Evolutionary conservation across 2,329 filamentous ascomycete genomes (phyloP), one percentile per base, ranked within the genome.

Genomic region (Penicillium sp.): DNA sequence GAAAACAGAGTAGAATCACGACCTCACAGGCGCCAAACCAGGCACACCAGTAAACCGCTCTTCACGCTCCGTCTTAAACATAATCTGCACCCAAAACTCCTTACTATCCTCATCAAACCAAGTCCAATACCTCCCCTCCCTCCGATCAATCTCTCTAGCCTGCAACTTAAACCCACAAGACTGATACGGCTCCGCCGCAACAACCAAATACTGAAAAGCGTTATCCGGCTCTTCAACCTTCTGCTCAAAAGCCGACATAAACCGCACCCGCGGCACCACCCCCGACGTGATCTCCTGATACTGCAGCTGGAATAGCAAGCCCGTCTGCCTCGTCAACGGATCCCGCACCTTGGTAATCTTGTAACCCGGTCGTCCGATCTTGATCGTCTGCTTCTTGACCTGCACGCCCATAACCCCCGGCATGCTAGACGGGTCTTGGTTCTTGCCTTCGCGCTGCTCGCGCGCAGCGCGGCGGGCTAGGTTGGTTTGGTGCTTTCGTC

Each of bases 401-500:
- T 85, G 84, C 50, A 89, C 88, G 1, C 85, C 81, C 62, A 94
- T 84, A 39, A 87, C 87, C 2, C 85, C 77, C 7, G 89, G 86
- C 43, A 85, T 75, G 16, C 86, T 73, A 50, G 85, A 78, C 31
- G 77, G 77, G 52, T 83, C 78, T 56, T 75, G 75, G 24, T 69
- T 74, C 50, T 85, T 85, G 41, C 89, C 89, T 61, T 97, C 87
- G 67, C 90, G 89, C 67, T 94, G 86, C 71, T 98, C 93, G 63
- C 90, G 85, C n/a, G 93, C 93, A 6, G 91, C 93, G 63, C 93
- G 88, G 8, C 93, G 85, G 23, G 93, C 93, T 42, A 98, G 83
- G 73, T 98, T 98, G 50, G 93, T 97, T 75, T 98, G 93, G 74
- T 98, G 93, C 75, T 98, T 98, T 67, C 93, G 89, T 48, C 93